Conservation (phyloP, 164 flowering plant genomes). For the Cinnamomum chago region DNA sequence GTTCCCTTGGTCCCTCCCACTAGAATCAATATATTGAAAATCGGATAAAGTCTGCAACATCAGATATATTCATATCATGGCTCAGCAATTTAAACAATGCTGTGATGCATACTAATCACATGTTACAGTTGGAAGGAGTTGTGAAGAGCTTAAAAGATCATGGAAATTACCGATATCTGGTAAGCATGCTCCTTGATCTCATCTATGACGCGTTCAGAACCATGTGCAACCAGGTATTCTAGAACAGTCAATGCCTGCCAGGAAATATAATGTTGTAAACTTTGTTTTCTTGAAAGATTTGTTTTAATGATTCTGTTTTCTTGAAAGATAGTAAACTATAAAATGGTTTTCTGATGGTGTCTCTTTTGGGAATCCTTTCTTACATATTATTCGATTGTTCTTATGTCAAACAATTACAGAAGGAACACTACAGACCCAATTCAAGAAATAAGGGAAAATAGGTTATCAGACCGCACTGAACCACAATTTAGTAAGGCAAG, state of each 20-base stretch:
- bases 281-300: not conserved
- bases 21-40: slow-evolving; percentile 93
- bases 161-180: slow-evolving; percentile 72
- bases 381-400: not conserved
- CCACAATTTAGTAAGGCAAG: not conserved
- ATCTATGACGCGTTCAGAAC: slow-evolving; percentile 96
- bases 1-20: slow-evolving; percentile 95
- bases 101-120: not conserved
- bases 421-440: not conserved
- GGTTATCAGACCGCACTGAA: not conserved
- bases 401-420: not conserved
- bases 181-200: slow-evolving; percentile 91
- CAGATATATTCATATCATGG: not conserved
- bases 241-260: slow-evolving; percentile 85
- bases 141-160: not conserved
- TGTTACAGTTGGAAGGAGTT: not conserved
- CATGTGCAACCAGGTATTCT: slow-evolving; percentile 93
- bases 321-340: not conserved
- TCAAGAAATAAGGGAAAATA: not conserved
- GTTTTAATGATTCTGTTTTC: too few relatives aligned
- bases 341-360: too few relatives aligned
- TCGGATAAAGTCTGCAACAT: slow-evolving; percentile 69
- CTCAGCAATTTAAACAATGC: not conserved
- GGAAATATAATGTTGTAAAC: slow-evolving; percentile 5
- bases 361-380: not conserved